phyloP scores from a whole-genome alignment of 2,329 filamentous ascomycete genomes.

The Lasiodiplodia sp. region DNA sequence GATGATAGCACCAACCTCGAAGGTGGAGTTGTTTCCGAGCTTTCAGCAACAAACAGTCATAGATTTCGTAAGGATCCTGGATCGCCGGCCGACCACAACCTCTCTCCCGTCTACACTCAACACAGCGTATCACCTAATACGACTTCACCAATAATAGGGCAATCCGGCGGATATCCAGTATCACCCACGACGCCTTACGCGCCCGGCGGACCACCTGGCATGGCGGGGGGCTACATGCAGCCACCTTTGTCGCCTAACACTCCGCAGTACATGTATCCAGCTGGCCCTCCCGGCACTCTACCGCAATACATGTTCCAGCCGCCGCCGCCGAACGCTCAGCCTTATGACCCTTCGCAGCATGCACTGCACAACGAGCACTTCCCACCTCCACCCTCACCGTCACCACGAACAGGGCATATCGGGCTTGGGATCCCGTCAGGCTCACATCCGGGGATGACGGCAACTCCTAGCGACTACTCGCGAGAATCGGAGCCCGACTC shows the following conservation, averaged over 20 bases:
- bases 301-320: conserved; percentile 34
- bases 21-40: conserved; percentile 24
- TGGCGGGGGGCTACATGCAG: conserved; percentile 13
- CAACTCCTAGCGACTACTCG: conserved; percentile 32
- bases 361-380: conserved; percentile 32
- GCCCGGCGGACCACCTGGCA: conserved; percentile 10
- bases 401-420: conserved; percentile 28
- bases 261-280: conserved; percentile 31
- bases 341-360: conserved; percentile 37
- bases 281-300: conserved; percentile 29
- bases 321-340: conserved; percentile 33
- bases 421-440: conserved; percentile 23
- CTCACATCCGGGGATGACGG: conserved; percentile 31
- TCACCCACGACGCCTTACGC: conserved; percentile 25
- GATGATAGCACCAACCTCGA: conserved; percentile 17
- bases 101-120: conserved; percentile 16
- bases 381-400: conserved; percentile 32
- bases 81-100: neutral
- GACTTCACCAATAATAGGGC: conserved; percentile 8
- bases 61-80: conserved; percentile 10
- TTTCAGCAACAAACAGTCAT: conserved; percentile 37
- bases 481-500: conserved; percentile 29
- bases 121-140: conserved; percentile 30
- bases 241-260: conserved; percentile 20
- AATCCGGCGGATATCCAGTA: conserved; percentile 10